Conservation (phyloP, 2,329 filamentous ascomycete genomes). For the Pseudogymnoascus sp. region DNA sequence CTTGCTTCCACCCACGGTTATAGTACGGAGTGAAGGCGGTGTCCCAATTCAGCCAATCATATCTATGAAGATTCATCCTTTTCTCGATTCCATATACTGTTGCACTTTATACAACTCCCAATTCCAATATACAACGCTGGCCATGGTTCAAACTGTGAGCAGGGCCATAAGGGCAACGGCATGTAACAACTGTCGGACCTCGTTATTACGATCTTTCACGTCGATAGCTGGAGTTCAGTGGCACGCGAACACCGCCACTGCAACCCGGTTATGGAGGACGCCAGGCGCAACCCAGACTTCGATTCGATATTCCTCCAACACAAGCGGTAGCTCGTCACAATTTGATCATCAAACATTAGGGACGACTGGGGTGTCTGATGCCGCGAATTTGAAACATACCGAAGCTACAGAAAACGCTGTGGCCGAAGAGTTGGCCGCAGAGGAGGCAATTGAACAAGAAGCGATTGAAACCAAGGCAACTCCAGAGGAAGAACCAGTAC, state of each 20-base stretch:
- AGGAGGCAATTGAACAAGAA: constrained; percentile 13
- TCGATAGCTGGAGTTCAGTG: constrained; percentile 17
- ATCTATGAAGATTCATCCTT: neutral
- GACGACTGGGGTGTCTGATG: neutral
- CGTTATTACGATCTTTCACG: constrained; percentile 24
- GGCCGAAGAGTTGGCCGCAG: neutral
- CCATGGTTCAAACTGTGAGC: constrained; percentile 18
- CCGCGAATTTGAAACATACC: neutral
- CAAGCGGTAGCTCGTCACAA: neutral
- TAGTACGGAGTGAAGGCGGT: neutral
- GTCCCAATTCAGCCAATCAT: constrained; percentile 2
- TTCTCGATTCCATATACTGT: neutral
- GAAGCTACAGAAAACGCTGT: neutral
- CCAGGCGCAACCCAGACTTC: constrained; percentile 6
- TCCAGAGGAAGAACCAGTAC: constrained; percentile 12
- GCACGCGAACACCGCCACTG: neutral
- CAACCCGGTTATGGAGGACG: constrained; percentile 2
- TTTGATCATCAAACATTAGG: neutral
- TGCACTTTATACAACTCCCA: neutral
- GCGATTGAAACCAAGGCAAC: constrained; percentile 16
- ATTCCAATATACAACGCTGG: constrained; percentile 3
- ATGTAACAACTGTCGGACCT: constrained; percentile 28
- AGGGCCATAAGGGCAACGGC: constrained; percentile 25
- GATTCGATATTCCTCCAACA: neutral
- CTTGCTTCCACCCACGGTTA: no score